Conservation (phyloP, 306 rosid species). For the Gillenia trifoliata region DNA sequence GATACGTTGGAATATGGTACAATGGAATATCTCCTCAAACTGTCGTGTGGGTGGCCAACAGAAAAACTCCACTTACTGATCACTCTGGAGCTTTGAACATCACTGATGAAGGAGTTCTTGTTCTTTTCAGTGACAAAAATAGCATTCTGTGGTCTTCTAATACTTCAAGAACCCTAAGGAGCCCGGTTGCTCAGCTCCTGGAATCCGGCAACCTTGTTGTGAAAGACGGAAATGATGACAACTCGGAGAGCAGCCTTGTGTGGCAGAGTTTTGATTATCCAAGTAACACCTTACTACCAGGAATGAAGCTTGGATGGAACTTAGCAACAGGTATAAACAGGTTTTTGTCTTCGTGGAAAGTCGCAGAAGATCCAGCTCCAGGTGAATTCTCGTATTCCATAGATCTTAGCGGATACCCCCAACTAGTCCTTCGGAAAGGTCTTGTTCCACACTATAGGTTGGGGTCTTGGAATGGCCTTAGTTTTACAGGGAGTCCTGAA, state of each 20-base stretch:
- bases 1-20: slow-evolving; percentile 20
- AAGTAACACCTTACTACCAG: slow-evolving; percentile 33
- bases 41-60: slow-evolving; percentile 56
- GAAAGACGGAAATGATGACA: slow-evolving; percentile 5
- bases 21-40: background rate
- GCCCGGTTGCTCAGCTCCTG: slow-evolving; percentile 37
- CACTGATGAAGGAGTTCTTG: slow-evolving; percentile 11
- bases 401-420: slow-evolving; percentile 15
- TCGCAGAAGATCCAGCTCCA: slow-evolving; percentile 41
- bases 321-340: slow-evolving; percentile 21
- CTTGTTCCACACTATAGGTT: slow-evolving; percentile 16
- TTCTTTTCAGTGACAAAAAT: slow-evolving; percentile 18
- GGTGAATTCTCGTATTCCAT: slow-evolving; percentile 29
- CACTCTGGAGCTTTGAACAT: slow-evolving; percentile 30
- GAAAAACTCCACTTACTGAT: slow-evolving; percentile 31
- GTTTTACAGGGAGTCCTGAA: slow-evolving; percentile 39
- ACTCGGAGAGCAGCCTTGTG: slow-evolving; percentile 2
- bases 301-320: slow-evolving; percentile 38
- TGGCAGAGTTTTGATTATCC: slow-evolving; percentile 71
- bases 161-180: slow-evolving; percentile 12
- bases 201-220: slow-evolving; percentile 50
- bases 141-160: slow-evolving; percentile 33
- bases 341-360: slow-evolving; percentile 32
- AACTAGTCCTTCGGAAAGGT: slow-evolving; percentile 32
- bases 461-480: background rate